A percentile compares a stretch with the other conserved stretches of the same genome.
Conservation (phyloP, 2,329 filamentous ascomycete species). For the Xylariaceae sp. region DNA sequence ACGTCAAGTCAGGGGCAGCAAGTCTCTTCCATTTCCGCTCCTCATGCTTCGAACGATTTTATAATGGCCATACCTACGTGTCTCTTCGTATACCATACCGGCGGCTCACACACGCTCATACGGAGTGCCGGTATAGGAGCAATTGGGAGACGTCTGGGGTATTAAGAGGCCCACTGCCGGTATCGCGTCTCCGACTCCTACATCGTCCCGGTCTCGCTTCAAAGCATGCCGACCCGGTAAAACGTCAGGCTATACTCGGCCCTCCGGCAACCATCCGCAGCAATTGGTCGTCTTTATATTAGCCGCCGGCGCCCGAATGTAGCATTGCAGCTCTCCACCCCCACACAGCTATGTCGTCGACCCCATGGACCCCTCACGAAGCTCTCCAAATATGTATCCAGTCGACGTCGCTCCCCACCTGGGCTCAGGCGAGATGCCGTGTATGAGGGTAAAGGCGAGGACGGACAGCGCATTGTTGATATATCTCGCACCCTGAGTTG, state of each 20-base stretch:
- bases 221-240: slow-evolving; percentile 17
- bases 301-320: slow-evolving; percentile 22
- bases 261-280: slow-evolving; percentile 1
- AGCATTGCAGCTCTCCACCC: slow-evolving; percentile 10
- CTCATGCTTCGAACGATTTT: too few relatives aligned
- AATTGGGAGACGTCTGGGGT: too few relatives aligned
- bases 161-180: neutral
- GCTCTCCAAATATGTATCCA: too few relatives aligned
- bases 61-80: too few relatives aligned
- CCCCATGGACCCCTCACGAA: slow-evolving; percentile 19
- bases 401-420: neutral
- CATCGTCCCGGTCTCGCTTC: slow-evolving; percentile 11
- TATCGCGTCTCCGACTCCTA: slow-evolving; percentile 1
- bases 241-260: slow-evolving; percentile 5
- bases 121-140: too few relatives aligned
- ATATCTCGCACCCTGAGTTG: too few relatives aligned
- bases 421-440: neutral
- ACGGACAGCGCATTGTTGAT: too few relatives aligned
- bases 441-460: too few relatives aligned
- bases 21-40: too few relatives aligned
- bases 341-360: slow-evolving; percentile 5
- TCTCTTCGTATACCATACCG: too few relatives aligned
- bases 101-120: too few relatives aligned
- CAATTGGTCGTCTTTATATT: slow-evolving; percentile 22
- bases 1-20: too few relatives aligned